These are phyloP conservation scores for Hondaea fermentalgiana DNA, from an alignment of 108 stramenopile genomes.

Conservation along the genomic window DNA sequence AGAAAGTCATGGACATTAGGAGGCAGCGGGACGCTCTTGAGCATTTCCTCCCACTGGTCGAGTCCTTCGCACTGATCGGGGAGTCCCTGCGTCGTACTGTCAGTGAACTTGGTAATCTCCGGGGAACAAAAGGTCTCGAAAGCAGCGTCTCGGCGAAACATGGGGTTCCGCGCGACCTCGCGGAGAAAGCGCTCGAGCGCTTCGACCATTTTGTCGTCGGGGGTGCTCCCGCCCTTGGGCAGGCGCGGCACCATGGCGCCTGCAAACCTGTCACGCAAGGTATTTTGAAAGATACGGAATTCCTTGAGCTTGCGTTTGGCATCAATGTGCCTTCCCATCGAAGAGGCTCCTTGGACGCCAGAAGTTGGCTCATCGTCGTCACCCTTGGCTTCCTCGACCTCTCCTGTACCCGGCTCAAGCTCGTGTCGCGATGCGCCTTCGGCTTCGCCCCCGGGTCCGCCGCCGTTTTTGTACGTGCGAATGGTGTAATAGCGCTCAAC, in stretches of 20 bases:
- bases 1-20: background rate
- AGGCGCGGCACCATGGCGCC: background rate
- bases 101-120: background rate
- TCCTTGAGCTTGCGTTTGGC: background rate
- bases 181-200: background rate
- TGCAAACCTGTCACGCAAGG: background rate
- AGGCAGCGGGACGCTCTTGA: background rate
- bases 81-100: background rate
- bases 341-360: background rate
- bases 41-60: background rate
- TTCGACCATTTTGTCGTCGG: background rate
- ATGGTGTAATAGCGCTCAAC: background rate
- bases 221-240: background rate
- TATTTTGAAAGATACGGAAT: background rate
- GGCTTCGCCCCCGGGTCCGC: background rate
- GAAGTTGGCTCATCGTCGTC: too few species aligned
- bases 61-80: background rate
- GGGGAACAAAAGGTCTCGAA: background rate
- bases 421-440: too few species aligned
- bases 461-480: background rate
- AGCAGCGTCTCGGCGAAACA: background rate
- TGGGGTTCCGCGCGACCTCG: slow-evolving; percentile 12
- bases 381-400: too few species aligned
- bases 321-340: background rate
- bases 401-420: too few species aligned